Percentiles rank a stretch among this genome's conserved stretches.
Conservation (phyloP, 23 red algal species). For the Gracilaria domingensis region DNA sequence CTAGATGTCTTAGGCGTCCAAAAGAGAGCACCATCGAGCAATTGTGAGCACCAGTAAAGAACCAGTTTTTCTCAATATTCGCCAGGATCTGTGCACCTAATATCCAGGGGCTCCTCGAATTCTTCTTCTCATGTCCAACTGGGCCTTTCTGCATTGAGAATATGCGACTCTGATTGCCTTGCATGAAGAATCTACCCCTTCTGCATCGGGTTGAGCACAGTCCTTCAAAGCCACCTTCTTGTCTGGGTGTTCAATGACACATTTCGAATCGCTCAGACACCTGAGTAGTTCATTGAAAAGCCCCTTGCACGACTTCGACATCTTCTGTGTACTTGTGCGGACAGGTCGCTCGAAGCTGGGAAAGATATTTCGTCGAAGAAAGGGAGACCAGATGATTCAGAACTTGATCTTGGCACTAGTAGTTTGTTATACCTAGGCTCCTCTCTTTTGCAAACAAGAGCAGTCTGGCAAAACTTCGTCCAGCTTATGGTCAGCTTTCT, state of each 20-base stretch:
- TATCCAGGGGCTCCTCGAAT: conserved; percentile 77
- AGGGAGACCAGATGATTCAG: no score
- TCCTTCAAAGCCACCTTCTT: conserved; percentile 78
- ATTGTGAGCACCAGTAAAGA: background rate
- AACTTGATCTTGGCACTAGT: no score
- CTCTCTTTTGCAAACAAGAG: no score
- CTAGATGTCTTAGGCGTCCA: no score
- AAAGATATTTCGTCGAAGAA: no score
- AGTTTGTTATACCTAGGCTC: no score
- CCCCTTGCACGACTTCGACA: conserved; percentile 93
- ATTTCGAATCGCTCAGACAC: conserved; percentile 86
- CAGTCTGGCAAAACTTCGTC: no score
- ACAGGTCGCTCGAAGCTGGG: no score
- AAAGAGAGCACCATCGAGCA: background rate
- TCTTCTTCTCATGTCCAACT: conserved; percentile 77
- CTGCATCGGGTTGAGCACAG: conserved; percentile 85
- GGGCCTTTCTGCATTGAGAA: conserved; percentile 82
- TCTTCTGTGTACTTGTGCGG: conserved; percentile 6
- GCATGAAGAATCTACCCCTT: conserved; percentile 81
- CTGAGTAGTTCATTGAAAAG: conserved; percentile 89
- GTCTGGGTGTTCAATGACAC: conserved; percentile 88
- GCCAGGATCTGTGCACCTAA: background rate
- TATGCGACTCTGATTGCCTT: conserved; percentile 81
- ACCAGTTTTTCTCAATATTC: background rate
- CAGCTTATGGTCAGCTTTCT: no score